These are phyloP conservation scores for Fraxinus ornus DNA, from an alignment of 305 asterid species.

Conservation along the genomic window DNA sequence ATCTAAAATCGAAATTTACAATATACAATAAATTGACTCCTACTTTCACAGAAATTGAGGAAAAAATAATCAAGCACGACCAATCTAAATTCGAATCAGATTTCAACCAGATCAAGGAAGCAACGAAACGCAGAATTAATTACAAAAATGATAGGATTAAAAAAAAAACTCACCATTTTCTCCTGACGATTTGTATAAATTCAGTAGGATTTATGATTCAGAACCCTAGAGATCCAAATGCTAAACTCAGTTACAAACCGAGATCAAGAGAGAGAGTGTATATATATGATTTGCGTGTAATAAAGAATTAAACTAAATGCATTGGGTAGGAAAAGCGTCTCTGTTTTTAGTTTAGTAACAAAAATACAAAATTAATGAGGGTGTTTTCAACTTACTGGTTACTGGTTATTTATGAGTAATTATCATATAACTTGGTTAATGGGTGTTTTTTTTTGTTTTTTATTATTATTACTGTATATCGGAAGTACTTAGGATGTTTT, in stretches of 20 bases:
- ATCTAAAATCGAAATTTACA: not conserved
- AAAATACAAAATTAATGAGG: not conserved
- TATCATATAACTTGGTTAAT: too few relatives aligned
- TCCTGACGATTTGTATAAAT: not conserved
- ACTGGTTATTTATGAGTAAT: too few relatives aligned
- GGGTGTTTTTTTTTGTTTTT: too few relatives aligned
- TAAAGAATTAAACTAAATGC: too few relatives aligned
- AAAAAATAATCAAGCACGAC: not conserved
- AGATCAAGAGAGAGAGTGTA: too few relatives aligned
- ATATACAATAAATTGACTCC: not conserved
- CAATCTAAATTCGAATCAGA: constrained; percentile 9
- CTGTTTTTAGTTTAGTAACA: not conserved
- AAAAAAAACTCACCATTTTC: constrained; percentile 8
- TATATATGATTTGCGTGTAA: too few relatives aligned
- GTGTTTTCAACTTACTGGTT: not conserved
- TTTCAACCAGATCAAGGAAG: constrained; percentile 23
- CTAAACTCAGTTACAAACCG: not conserved
- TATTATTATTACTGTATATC: too few relatives aligned
- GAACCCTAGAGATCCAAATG: not conserved
- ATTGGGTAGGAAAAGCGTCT: too few relatives aligned
- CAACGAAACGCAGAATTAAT: constrained; percentile 3
- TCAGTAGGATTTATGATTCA: not conserved
- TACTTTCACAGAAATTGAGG: not conserved
- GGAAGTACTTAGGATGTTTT: too few relatives aligned
- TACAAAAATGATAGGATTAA: not conserved